phyloP scores from a whole-genome alignment of 805 yeast species.

The Starmerella bombi region DNA sequence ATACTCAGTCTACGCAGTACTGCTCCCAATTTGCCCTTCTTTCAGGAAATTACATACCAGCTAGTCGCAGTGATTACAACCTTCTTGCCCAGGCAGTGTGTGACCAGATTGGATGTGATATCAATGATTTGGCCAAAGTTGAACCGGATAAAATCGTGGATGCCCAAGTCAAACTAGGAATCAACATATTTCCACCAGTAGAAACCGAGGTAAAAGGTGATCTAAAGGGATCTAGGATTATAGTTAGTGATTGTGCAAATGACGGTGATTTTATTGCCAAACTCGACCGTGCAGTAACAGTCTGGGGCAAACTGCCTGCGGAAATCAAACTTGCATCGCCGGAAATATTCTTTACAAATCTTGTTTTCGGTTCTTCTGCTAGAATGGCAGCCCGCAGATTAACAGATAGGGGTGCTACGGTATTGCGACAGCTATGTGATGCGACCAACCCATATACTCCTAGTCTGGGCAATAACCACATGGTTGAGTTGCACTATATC shows the following conservation, averaged over 20 bases:
- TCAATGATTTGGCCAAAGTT: conserved; percentile 17
- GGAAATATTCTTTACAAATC: conserved; percentile 2
- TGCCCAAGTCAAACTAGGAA: conserved; percentile 20
- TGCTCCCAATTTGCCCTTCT: conserved; percentile 22
- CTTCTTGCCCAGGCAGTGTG: conserved; percentile 13
- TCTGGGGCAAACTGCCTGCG: neutral
- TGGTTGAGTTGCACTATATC: conserved; percentile 27
- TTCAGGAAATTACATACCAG: conserved; percentile 17
- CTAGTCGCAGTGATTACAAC: conserved; percentile 17
- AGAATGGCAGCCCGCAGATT: conserved; percentile 13
- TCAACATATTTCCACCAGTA: conserved; percentile 16
- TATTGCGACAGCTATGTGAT: conserved; percentile 25
- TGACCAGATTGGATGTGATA: conserved; percentile 6
- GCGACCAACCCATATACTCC: conserved; percentile 24
- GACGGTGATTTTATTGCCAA: conserved; percentile 22
- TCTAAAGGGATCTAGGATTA: conserved; percentile 5
- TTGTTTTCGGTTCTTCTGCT: conserved; percentile 8
- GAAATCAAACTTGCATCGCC: neutral
- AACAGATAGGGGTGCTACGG: conserved; percentile 10
- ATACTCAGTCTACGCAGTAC: conserved; percentile 8
- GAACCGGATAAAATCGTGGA: conserved; percentile 21
- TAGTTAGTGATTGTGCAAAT: conserved; percentile 24
- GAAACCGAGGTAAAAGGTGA: neutral
- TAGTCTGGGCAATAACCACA: conserved; percentile 25
- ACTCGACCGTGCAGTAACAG: conserved; percentile 6